phyloP scores from a whole-genome alignment of 2,329 filamentous ascomycete species.

The Calonectria naviculata region DNA sequence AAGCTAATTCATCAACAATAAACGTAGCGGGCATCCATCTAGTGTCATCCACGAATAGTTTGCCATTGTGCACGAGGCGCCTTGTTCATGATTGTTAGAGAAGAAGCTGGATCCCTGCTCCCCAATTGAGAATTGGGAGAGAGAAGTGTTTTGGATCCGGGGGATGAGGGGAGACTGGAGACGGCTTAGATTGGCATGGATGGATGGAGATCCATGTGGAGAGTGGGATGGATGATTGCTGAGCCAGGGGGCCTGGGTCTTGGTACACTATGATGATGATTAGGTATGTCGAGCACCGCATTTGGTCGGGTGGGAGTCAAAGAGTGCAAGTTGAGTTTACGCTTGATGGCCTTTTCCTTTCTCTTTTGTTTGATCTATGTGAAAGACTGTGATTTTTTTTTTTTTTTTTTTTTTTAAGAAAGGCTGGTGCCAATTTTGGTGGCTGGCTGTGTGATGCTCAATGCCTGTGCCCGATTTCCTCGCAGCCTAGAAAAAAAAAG shows the following conservation, averaged over 20 bases:
- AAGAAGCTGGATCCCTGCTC: background rate
- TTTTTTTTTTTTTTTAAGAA: background rate
- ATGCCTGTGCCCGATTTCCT: background rate
- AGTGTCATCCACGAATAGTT: background rate
- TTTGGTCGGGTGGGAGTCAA: background rate
- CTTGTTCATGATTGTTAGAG: background rate
- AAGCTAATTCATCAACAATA: background rate
- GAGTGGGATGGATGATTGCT: constrained; percentile 4
- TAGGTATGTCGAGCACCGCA: background rate
- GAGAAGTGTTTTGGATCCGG: background rate
- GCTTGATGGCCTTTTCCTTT: background rate
- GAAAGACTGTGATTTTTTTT: background rate
- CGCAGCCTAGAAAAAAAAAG: background rate
- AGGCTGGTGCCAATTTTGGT: background rate
- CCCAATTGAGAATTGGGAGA: constrained; percentile 1
- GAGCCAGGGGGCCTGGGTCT: constrained; percentile 10
- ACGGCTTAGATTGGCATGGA: constrained; percentile 12
- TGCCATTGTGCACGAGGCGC: background rate
- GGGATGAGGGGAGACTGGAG: constrained; percentile 10
- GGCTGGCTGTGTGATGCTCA: background rate
- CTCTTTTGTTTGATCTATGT: background rate
- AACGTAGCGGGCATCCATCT: background rate
- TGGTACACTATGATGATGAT: background rate
- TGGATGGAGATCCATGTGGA: constrained; percentile 15
- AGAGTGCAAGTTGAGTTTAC: background rate